Evolutionary conservation across 1,139 yeast species (phyloP).

Genomic region (Pneumocystis canis): DNA sequence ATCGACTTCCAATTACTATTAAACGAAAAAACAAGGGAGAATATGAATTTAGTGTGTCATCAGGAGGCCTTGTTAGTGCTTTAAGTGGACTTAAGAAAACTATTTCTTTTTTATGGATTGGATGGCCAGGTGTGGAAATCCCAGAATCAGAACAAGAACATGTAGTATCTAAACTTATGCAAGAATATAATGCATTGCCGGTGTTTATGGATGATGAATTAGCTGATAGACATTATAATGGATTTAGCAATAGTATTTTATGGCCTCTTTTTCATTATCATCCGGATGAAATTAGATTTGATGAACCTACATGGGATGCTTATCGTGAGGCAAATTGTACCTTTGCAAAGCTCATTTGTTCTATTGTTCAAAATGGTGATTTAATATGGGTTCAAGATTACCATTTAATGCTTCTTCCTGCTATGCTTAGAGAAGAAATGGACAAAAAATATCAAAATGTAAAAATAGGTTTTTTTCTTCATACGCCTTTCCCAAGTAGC

Average conservation of each 20-base stretch:
- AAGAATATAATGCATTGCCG: constrained; percentile 79
- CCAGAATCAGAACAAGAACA: constrained; percentile 58
- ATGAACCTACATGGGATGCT: constrained; percentile 96
- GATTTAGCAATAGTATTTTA: constrained; percentile 76
- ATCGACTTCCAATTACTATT: constrained; percentile 88
- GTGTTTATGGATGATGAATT: constrained; percentile 72
- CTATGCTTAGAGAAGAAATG: constrained; percentile 60
- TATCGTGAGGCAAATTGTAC: constrained; percentile 82
- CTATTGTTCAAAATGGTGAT: constrained; percentile 63
- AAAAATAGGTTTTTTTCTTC: constrained; percentile 82
- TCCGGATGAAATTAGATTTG: constrained; percentile 98
- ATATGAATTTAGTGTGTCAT: constrained; percentile 67
- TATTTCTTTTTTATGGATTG: constrained; percentile 89
- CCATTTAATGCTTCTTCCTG: constrained; percentile 88
- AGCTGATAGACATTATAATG: constrained; percentile 93
- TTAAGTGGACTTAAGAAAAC: constrained; percentile 77
- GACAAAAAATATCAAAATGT: constrained; percentile 38
- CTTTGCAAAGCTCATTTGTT: constrained; percentile 63
- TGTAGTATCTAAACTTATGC: constrained; percentile 56
- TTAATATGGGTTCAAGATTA: constrained; percentile 96
- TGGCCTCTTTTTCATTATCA: constrained; percentile 99
- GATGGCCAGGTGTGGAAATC: constrained; percentile 84
- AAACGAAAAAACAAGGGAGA: constrained; percentile 50
- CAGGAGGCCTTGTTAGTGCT: constrained; percentile 95
- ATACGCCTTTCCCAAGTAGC: constrained; percentile 95